Base-by-base conservation (phyloP, 2,329 filamentous ascomycete species). In the Pezicula rhizophila region DNA sequence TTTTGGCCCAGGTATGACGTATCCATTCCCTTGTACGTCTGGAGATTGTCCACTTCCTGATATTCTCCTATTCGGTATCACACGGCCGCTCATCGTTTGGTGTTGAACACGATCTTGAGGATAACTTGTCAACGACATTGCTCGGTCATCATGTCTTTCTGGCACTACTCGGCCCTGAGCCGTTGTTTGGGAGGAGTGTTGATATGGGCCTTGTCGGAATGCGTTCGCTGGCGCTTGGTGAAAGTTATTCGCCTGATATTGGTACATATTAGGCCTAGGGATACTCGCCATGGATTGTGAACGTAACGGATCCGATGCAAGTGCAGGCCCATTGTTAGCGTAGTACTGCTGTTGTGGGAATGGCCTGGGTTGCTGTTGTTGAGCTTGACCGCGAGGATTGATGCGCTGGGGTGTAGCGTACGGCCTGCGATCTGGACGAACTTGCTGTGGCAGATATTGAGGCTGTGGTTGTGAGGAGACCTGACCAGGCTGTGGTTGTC, bases 111-210 rank as follows among this genome's bases (percentile, higher is more conserved):
- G 78, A 58, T 95, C 89, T 47, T 85, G 77, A 3, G 84, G 77
- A 58, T 89, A 87, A 8, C 87, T 89, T 5, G 86, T 93, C 85
- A 99, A 85, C 41, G 92, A 96, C 93, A 97, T 97, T 54, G 93
- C 84, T 50, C 93, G 82, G 67, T 97, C 92, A 60, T 95, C 89
- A 53, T 91, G 87, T 47, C 92, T 83, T 64, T 96, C 91, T 1
- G 93, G 93, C 8, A 99, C 90, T 33, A 93, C 76, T 52, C 93
- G 81, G 28, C 93, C 93, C 66, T 96, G 91, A 8, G 91, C 89
- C 2, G 93, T 99, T 43, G 89, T 95, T 53, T 85, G 79, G 2
- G 89, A 84, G 58, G 82, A 78, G 43, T 56, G 74, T 54, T 70
- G 72, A 63, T 89, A 92, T 26, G 83, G 85, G 51, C 86, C 82